phyloP scores from a whole-genome alignment of 306 rosid genomes.

The Medicago ruthenica region DNA sequence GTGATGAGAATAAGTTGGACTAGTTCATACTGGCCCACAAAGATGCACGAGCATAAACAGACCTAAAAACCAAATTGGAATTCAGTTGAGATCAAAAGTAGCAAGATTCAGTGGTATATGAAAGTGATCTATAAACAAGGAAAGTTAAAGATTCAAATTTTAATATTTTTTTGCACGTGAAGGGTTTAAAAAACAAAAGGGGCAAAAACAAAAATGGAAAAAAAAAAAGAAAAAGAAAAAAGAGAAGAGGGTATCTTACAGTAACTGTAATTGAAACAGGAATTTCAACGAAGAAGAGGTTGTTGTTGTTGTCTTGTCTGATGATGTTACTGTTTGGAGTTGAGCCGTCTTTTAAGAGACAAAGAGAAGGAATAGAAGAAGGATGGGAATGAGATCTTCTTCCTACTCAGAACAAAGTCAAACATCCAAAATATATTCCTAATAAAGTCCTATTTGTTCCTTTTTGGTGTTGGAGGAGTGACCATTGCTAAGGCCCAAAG shows the following conservation, averaged over 20 bases:
- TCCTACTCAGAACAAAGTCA: conserved; percentile 53
- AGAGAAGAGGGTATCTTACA: conserved; percentile 47
- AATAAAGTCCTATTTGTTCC: background rate
- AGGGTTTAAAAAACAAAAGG: conserved; percentile 37
- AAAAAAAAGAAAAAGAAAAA: background rate
- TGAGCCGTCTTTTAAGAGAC: conserved; percentile 52
- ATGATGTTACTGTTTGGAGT: conserved; percentile 35
- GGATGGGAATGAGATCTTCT: conserved; percentile 60
- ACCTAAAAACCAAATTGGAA: conserved; percentile 8
- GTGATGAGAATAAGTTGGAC: background rate
- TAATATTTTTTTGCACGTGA: conserved; percentile 33
- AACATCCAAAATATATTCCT: conserved; percentile 45
- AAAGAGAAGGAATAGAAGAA: conserved; percentile 52
- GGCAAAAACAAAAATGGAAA: conserved; percentile 35
- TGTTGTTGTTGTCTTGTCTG: conserved; percentile 28
- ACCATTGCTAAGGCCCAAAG: background rate
- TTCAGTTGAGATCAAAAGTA: conserved; percentile 42
- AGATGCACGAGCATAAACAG: conserved; percentile 19
- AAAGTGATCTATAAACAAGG: conserved; percentile 45
- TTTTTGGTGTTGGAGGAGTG: background rate
- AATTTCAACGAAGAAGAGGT: conserved; percentile 18
- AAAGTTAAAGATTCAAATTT: conserved; percentile 31
- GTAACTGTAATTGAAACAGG: conserved; percentile 52
- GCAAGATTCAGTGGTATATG: conserved; percentile 50
- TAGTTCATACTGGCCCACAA: conserved; percentile 32